Base-by-base conservation (phyloP, 1,139 yeast genomes). In the Yamadazyma conglobata region DNA sequence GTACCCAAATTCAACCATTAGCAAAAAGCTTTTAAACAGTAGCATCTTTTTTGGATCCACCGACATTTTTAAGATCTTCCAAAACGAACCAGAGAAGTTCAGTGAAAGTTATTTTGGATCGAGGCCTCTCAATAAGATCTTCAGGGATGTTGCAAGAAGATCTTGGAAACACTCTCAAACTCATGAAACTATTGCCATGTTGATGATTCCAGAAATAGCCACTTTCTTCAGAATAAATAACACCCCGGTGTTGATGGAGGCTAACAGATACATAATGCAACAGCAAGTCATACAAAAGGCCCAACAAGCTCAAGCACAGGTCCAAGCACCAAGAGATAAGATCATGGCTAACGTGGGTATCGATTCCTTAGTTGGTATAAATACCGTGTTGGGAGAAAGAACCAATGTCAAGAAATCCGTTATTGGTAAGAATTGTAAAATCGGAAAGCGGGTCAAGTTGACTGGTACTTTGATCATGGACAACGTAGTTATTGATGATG, bases 81-180 rank as follows among this genome's bases (percentile, higher is more conserved):
- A 56, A 10, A 50, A 48, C 4, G 53, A 60, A 18, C 43, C 58
- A 12, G 50, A 48, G 19, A 60, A 58, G 38, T 64, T 54, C 38
- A 59, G 54, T 34, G 73, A 66, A 30, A 29, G 48, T 3, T 68
- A 68, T 42, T 65, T 67, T 44, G 46, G 49, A 17, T 48, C 52
- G 35, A 60, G 80, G 43, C 69, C 88, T 6, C 60, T 84, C 33
- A 71, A 76, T 19, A 85, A 86, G 52, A 68, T 89, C 19, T 73
- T 87, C 19, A 76, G 97, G 47, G 96, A 88, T 50, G 58, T 91
- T 38, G 93, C 95, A 3, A 75, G 97, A 55, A 74, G 95, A 44
- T 81, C 96, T 3, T 91, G 98, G 98, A 75, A 73, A 47, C 96
- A 88, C 52, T 67, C 82, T 0, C 49, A 51, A 6, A 50, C 56